These are phyloP conservation scores for Trametes sanguinea DNA, from an alignment of 768 basidiomycete species.

Conservation along the genomic window DNA sequence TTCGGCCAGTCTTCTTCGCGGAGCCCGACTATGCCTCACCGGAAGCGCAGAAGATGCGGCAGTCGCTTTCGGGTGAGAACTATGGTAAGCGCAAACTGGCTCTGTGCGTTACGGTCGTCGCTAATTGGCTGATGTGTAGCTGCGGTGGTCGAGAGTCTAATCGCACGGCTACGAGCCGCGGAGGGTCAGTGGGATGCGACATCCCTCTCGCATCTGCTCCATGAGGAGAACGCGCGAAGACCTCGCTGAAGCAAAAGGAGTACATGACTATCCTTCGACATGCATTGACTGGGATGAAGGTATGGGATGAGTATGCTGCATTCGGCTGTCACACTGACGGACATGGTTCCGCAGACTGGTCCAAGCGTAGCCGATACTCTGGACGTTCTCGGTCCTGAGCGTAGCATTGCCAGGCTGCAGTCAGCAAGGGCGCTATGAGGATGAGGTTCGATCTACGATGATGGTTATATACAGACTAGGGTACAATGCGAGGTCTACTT, in stretches of 20 bases:
- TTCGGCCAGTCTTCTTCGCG: conserved; percentile 81
- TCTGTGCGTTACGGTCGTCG: neutral
- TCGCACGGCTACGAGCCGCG: conserved; percentile 30
- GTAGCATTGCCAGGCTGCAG: conserved; percentile 29
- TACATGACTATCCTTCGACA: conserved; percentile 78
- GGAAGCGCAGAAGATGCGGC: conserved; percentile 57
- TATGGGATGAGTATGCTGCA: conserved; percentile 28
- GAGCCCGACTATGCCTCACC: conserved; percentile 59
- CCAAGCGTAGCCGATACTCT: conserved; percentile 37
- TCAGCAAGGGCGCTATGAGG: neutral
- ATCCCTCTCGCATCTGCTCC: conserved; percentile 42
- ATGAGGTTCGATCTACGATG: too few relatives aligned
- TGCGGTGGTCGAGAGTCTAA: conserved; percentile 37
- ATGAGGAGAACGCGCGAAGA: conserved; percentile 45
- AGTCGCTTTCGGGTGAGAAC: conserved; percentile 41
- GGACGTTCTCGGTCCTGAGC: conserved; percentile 32
- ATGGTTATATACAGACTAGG: neutral
- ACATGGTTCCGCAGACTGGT: conserved; percentile 29
- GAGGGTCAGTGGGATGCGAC: conserved; percentile 42
- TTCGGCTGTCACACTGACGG: neutral
- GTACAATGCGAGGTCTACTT: conserved; percentile 6
- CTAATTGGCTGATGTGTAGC: conserved; percentile 27
- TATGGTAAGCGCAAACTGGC: conserved; percentile 42
- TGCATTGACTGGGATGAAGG: conserved; percentile 84
- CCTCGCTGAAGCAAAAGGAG: conserved; percentile 45